Conservation (phyloP, 2,329 filamentous ascomycete species). For the Fusarium newnesense region DNA sequence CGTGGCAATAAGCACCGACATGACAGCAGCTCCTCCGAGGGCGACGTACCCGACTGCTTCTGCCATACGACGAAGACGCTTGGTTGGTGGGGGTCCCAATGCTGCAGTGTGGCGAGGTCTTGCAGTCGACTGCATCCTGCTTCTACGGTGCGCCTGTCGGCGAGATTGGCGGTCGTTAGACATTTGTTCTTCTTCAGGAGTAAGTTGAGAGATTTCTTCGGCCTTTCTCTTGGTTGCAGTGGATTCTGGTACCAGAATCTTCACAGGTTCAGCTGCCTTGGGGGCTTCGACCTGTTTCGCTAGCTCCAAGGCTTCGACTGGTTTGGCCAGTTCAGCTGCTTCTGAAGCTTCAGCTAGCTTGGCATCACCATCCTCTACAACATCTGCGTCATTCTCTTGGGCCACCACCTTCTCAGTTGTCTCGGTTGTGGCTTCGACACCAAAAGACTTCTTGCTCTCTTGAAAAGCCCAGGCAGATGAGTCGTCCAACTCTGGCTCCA, state of each 20-base stretch:
- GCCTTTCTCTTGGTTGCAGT: conserved; percentile 39
- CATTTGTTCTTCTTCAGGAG: conserved; percentile 17
- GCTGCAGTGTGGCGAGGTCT: background rate
- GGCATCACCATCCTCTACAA: background rate
- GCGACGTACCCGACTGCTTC: conserved; percentile 51
- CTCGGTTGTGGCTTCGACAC: background rate
- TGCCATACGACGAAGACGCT: conserved; percentile 49
- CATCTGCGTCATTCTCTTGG: conserved; percentile 2
- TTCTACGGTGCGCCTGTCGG: background rate
- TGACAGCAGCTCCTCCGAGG: conserved; percentile 52
- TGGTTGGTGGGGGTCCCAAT: conserved; percentile 34
- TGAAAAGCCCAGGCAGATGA: conserved; percentile 47
- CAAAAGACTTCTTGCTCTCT: conserved; percentile 40
- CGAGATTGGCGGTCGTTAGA: background rate
- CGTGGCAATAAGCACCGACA: conserved; percentile 53
- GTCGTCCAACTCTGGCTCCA: conserved; percentile 38
- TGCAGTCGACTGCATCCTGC: background rate
- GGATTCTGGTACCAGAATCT: background rate
- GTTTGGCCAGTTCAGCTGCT: background rate
- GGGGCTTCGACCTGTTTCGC: background rate
- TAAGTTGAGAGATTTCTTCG: conserved; percentile 40
- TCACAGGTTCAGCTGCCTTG: background rate
- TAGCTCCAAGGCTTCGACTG: background rate
- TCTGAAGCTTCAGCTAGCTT: background rate
- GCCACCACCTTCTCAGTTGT: background rate